Percentiles rank a stretch among this genome's conserved stretches.
These are phyloP conservation scores for Hypoxylon crocopeplum DNA, from an alignment of 495 filamentous ascomycete species.

Conservation along the genomic window DNA sequence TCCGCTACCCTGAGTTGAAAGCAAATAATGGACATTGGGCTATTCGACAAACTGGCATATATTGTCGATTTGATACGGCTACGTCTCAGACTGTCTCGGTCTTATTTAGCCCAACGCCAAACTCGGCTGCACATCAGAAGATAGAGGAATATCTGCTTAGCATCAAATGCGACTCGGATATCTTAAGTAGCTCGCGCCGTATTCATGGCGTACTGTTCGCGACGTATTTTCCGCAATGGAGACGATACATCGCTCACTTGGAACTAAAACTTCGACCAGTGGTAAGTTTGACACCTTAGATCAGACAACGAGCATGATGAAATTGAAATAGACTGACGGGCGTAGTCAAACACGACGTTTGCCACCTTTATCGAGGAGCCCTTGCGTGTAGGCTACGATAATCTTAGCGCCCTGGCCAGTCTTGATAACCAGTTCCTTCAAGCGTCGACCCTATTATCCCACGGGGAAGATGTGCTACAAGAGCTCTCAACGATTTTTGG, in stretches of 20 bases:
- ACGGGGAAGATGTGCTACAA: constrained; percentile 34
- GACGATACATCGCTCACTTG: constrained; percentile 45
- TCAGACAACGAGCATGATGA: too few relatives aligned
- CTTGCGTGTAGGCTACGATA: constrained; percentile 42
- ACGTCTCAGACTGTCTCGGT: constrained; percentile 44
- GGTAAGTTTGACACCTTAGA: constrained; percentile 20
- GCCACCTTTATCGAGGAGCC: constrained; percentile 44
- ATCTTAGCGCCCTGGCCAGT: constrained; percentile 36
- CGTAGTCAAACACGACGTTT: constrained; percentile 36
- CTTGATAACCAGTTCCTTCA: constrained; percentile 43
- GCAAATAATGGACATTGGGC: constrained; percentile 43
- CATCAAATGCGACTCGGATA: neutral
- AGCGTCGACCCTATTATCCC: constrained; percentile 33
- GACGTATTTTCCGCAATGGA: constrained; percentile 48
- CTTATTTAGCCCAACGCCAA: constrained; percentile 45
- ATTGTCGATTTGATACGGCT: constrained; percentile 44
- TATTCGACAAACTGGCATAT: constrained; percentile 54
- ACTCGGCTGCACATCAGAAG: constrained; percentile 39
- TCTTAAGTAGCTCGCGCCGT: constrained; percentile 30
- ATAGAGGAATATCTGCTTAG: constrained; percentile 28
- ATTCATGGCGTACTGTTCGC: constrained; percentile 49
- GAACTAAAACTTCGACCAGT: constrained; percentile 46
- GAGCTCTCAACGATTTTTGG: constrained; percentile 28
- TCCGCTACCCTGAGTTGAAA: constrained; percentile 52
- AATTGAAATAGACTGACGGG: constrained; percentile 11